phyloP scores from a whole-genome alignment of 208 protist genomes.

The Wallacemonas sp. region DNA sequence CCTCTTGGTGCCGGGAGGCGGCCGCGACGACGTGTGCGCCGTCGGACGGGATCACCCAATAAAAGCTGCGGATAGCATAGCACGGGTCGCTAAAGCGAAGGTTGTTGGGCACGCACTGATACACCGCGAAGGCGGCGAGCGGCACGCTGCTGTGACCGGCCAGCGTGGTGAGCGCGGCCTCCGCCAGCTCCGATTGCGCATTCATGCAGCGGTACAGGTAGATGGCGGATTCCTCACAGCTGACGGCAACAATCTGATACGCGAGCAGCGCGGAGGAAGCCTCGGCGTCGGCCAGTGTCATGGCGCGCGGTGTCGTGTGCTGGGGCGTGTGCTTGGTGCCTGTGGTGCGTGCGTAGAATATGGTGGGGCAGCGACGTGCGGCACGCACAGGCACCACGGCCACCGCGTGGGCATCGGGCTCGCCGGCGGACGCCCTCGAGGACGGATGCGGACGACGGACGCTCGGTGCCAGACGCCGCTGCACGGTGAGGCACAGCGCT shows the following conservation, averaged over 20 bases:
- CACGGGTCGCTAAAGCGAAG: slow-evolving; percentile 60
- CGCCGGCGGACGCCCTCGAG: slow-evolving; percentile 6
- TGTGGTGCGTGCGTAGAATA: slow-evolving; percentile 1
- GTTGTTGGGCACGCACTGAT: slow-evolving; percentile 46
- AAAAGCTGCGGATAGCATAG: slow-evolving; percentile 54
- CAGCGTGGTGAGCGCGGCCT: slow-evolving; percentile 8
- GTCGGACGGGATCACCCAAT: slow-evolving; percentile 32
- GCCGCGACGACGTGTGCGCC: neutral
- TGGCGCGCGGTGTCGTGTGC: no score
- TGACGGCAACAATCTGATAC: slow-evolving; percentile 37
- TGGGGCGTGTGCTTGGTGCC: no score
- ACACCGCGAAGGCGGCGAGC: slow-evolving; percentile 16
- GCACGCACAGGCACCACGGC: slow-evolving; percentile 12
- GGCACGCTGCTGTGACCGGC: slow-evolving; percentile 1
- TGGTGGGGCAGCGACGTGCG: slow-evolving; percentile 6
- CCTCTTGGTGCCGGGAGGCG: no score
- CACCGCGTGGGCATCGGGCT: neutral
- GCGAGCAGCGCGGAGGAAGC: neutral
- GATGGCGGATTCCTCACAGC: slow-evolving; percentile 25
- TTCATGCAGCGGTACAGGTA: slow-evolving; percentile 31
- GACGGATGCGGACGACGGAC: neutral
- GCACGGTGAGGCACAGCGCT: slow-evolving; percentile 11
- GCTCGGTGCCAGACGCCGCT: neutral
- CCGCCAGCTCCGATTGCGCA: neutral
- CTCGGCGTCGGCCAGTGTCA: neutral